Percentiles rank a stretch among this genome's conserved stretches.
Evolutionary conservation across 495 filamentous ascomycete genomes (phyloP).

Genomic region (Halenospora varia): DNA sequence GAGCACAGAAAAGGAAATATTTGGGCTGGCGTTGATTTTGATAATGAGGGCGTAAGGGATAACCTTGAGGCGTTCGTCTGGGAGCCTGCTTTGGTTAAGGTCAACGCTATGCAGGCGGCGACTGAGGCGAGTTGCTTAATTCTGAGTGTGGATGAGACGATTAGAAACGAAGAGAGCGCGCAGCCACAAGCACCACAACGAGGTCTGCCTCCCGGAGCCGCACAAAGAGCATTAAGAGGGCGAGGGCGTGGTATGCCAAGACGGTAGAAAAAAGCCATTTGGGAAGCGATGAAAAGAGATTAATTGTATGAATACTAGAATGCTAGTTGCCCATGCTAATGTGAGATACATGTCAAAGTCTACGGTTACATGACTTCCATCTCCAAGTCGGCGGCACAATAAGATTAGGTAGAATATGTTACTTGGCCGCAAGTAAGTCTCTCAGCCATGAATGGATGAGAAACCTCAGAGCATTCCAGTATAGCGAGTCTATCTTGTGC

Average conservation of each 20-base stretch:
- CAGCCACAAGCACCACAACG: slow-evolving; percentile 72
- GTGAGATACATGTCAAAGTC: too few species aligned
- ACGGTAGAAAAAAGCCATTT: slow-evolving; percentile 42
- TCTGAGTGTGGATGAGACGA: slow-evolving; percentile 94
- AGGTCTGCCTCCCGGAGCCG: slow-evolving; percentile 84
- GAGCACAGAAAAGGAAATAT: slow-evolving; percentile 87
- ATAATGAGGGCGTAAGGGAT: slow-evolving; percentile 83
- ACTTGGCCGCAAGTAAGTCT: too few species aligned
- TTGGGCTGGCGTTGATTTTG: slow-evolving; percentile 96
- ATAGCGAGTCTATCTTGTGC: too few species aligned
- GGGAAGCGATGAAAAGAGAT: neutral
- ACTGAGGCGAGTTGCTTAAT: slow-evolving; percentile 95
- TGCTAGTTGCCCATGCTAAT: too few species aligned
- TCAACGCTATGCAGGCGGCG: slow-evolving; percentile 94
- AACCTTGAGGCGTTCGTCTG: slow-evolving; percentile 94
- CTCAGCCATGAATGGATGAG: too few species aligned
- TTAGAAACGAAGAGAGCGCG: slow-evolving; percentile 90
- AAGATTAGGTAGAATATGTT: too few species aligned
- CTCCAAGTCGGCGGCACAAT: too few species aligned
- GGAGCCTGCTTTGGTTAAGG: slow-evolving; percentile 94
- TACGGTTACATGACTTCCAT: too few species aligned
- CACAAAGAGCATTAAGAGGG: slow-evolving; percentile 81
- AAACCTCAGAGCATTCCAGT: too few species aligned
- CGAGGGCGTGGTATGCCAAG: slow-evolving; percentile 90
- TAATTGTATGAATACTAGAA: neutral